These are phyloP conservation scores for Balansia obtecta DNA, from an alignment of 2,329 filamentous ascomycete species.

Conservation along the genomic window DNA sequence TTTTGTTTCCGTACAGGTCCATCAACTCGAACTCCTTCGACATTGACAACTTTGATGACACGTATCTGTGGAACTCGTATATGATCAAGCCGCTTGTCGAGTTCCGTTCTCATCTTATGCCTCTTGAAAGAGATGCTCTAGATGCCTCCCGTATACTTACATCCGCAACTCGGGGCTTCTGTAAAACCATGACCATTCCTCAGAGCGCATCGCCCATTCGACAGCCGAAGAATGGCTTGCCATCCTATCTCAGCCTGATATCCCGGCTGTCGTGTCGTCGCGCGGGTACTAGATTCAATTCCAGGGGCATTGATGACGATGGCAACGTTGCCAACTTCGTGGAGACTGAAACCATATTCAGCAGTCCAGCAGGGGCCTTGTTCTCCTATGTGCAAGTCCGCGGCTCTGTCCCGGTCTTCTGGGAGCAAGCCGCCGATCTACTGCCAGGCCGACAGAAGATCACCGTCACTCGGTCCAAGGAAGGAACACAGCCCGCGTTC, in stretches of 20 bases:
- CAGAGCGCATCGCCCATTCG: slow-evolving; percentile 61
- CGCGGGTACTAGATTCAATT: slow-evolving; percentile 91
- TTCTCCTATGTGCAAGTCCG: slow-evolving; percentile 92
- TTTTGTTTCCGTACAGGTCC: slow-evolving; percentile 36
- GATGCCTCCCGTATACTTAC: slow-evolving; percentile 82
- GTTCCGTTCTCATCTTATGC: slow-evolving; percentile 71
- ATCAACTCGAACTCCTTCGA: slow-evolving; percentile 70
- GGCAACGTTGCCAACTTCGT: slow-evolving; percentile 97
- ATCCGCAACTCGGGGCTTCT: slow-evolving; percentile 88
- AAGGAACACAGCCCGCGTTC: slow-evolving; percentile 89
- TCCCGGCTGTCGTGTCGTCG: slow-evolving; percentile 82
- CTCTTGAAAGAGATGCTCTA: slow-evolving; percentile 63
- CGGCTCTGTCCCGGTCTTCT: slow-evolving; percentile 91
- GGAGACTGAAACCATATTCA: slow-evolving; percentile 91
- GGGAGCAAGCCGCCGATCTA: slow-evolving; percentile 84
- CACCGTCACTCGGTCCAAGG: slow-evolving; percentile 71
- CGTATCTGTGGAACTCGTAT: slow-evolving; percentile 95
- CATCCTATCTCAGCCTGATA: slow-evolving; percentile 77
- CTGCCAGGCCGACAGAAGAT: slow-evolving; percentile 93
- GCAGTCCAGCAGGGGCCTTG: slow-evolving; percentile 62
- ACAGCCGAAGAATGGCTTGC: slow-evolving; percentile 53
- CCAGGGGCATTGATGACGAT: slow-evolving; percentile 94
- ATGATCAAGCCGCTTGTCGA: slow-evolving; percentile 91
- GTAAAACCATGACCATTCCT: slow-evolving; percentile 74
- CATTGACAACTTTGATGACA: slow-evolving; percentile 83